A percentile compares a stretch with the other conserved stretches of the same genome.
Conservation (phyloP, 1,284 basidiomycete genomes). For the Earliella scabrosa region DNA sequence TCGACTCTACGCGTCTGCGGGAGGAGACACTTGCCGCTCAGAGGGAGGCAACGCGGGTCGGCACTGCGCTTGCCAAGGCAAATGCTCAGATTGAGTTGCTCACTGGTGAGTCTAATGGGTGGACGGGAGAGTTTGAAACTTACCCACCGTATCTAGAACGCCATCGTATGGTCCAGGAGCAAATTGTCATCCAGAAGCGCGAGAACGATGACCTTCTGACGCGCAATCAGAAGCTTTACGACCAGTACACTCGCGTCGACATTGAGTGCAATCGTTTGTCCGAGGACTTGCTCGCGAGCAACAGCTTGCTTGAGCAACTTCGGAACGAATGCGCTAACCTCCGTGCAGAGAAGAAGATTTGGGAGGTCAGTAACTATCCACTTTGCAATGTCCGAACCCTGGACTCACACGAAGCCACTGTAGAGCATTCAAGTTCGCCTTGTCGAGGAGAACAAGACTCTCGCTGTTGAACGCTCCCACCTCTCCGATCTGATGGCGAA, state of each 20-base stretch:
- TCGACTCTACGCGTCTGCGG: slow-evolving; percentile 70
- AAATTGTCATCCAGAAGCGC: slow-evolving; percentile 55
- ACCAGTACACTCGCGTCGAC: slow-evolving; percentile 68
- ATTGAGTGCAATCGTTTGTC: slow-evolving; percentile 66
- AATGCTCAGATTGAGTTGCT: slow-evolving; percentile 80
- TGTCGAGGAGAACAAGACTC: slow-evolving; percentile 82
- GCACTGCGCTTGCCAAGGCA: slow-evolving; percentile 76
- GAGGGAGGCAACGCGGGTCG: slow-evolving; percentile 67
- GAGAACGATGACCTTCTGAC: slow-evolving; percentile 65
- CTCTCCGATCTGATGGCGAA: slow-evolving; percentile 87
- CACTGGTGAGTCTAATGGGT: slow-evolving; percentile 52
- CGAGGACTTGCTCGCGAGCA: slow-evolving; percentile 65
- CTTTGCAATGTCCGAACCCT: too few relatives aligned
- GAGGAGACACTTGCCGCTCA: slow-evolving; percentile 72
- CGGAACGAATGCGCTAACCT: slow-evolving; percentile 87
- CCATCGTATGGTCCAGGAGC: slow-evolving; percentile 67
- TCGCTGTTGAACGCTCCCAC: slow-evolving; percentile 82
- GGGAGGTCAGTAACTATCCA: slow-evolving; percentile 67
- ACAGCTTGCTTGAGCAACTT: slow-evolving; percentile 68
- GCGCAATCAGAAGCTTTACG: slow-evolving; percentile 70
- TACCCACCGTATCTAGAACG: slow-evolving; percentile 51
- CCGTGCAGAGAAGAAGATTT: slow-evolving; percentile 90
- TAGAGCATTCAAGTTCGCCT: slow-evolving; percentile 80
- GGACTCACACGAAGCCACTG: too few relatives aligned
- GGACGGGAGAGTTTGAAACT: background rate